Conservation (phyloP, 805 yeast species). For the Yamadazyma phyllophila region DNA sequence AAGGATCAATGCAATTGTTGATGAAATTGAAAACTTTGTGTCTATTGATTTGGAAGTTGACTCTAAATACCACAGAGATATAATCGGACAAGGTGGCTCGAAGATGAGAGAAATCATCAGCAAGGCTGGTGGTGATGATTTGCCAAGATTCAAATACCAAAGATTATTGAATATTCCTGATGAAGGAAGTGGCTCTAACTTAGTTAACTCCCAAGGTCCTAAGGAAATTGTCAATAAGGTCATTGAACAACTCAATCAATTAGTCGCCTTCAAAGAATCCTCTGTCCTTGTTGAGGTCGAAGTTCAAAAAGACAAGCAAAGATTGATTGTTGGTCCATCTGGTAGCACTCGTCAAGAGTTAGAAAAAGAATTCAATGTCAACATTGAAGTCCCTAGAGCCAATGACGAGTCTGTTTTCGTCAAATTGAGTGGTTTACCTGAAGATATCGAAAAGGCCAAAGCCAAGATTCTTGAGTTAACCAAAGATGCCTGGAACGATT, state of each 20-base stretch:
- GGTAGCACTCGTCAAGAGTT: conserved; percentile 72
- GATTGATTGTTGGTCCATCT: conserved; percentile 75
- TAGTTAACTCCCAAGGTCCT: conserved; percentile 72
- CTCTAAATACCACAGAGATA: conserved; percentile 67
- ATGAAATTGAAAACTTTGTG: conserved; percentile 60
- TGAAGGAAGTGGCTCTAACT: conserved; percentile 55
- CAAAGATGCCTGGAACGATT: conserved; percentile 55
- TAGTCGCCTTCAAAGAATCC: conserved; percentile 65
- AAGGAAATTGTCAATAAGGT: conserved; percentile 68
- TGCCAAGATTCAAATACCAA: conserved; percentile 44
- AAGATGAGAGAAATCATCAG: conserved; percentile 69
- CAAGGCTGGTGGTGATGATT: conserved; percentile 67
- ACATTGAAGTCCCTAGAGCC: conserved; percentile 63
- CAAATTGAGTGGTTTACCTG: conserved; percentile 64
- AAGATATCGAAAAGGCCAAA: conserved; percentile 60
- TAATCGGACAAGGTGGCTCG: conserved; percentile 79
- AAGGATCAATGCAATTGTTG: conserved; percentile 60
- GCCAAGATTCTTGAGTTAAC: conserved; percentile 59
- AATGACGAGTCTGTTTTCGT: conserved; percentile 51
- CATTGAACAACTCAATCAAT: conserved; percentile 55
- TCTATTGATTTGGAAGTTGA: conserved; percentile 62
- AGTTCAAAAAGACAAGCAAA: conserved; percentile 71
- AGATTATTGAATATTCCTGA: conserved; percentile 69
- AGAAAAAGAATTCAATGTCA: conserved; percentile 66
- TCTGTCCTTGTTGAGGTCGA: conserved; percentile 50